Base-by-base conservation (phyloP, 805 yeast species). In the Suhomyces pyralidae region DNA sequence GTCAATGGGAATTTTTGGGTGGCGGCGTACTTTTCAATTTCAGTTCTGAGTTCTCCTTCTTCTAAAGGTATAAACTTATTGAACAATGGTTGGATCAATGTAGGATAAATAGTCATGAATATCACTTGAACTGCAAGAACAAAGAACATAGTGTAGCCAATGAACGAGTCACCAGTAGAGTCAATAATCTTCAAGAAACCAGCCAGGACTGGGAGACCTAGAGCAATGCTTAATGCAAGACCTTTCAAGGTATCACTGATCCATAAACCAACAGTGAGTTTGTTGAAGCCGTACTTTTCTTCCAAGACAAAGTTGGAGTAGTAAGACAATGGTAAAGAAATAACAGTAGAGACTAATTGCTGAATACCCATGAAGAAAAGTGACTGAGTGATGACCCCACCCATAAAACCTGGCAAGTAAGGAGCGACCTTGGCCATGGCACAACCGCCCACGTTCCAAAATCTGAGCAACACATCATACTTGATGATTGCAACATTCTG, bases 261-360 rank as follows among this genome's bases (percentile, higher is more conserved):
- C 88, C 96, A 94, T 48, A 90, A 74, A 48, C 76, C 71, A 15
- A 78, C 55, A 2, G 97, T 93, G 59, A 82, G 78, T 70, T 94
- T 94, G 75, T 94, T 94, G 75, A 94, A 94, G 1, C 99, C 99
- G 63, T 79, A 93, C 70, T 83, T 83, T 67, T 93, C 97, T 71
- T 94, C 99, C 60, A 94, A 77, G 14, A 91, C 92, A 73, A 94
- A 94, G 61, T 87, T 86, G 53, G 81, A 75, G 70, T 91, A 92
- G 67, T 87, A 84, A 8, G 84, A 77, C 20, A 85, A 64, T 3
- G 99, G 99, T 51, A 88, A 66, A 3, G 81, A 76, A 28, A 83
- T 53, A 2, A 90, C 48, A 2, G 85, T 74, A 7, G 85, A 74
- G 45, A 84, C 54, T 30, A 83, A 73, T 61, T 82, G 73, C 24